A percentile compares a stretch with the other conserved stretches of the same genome.
These are phyloP conservation scores for Vigna mungo DNA, from an alignment of 306 rosid species.

Conservation along the genomic window DNA sequence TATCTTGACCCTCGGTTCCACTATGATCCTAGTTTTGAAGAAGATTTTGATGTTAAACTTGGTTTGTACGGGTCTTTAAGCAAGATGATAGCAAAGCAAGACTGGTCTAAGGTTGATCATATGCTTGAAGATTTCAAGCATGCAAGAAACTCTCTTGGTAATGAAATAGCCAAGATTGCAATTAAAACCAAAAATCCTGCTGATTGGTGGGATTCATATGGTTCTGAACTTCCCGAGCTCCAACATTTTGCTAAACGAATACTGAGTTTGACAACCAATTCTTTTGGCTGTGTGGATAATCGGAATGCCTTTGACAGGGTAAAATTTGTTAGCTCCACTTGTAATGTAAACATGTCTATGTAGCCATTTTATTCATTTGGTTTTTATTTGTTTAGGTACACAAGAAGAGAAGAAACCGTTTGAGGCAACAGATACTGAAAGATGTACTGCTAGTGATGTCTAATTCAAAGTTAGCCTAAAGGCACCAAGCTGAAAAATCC, in stretches of 20 bases:
- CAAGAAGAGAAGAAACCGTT: not conserved
- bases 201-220: no score
- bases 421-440: not conserved
- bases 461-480: not conserved
- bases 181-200: no score
- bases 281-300: not conserved
- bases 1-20: slow-evolving; percentile 27
- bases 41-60: not conserved
- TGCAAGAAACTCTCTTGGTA: no score
- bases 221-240: not conserved
- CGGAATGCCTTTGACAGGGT: not conserved
- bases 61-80: not conserved
- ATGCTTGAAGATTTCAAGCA: no score
- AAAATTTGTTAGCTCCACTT: not conserved
- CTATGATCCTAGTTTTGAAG: not conserved
- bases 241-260: not conserved
- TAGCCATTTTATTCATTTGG: not conserved
- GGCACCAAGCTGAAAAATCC: not conserved
- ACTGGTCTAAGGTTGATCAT: not conserved
- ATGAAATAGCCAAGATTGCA: no score
- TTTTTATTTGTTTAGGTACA: not conserved
- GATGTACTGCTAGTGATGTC: not conserved
- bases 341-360: not conserved
- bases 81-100: not conserved
- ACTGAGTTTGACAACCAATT: not conserved